A percentile compares a stretch with the other conserved stretches of the same genome.
Conservation (phyloP, 2,329 filamentous ascomycete genomes). For the Waltergamsia citrina region DNA sequence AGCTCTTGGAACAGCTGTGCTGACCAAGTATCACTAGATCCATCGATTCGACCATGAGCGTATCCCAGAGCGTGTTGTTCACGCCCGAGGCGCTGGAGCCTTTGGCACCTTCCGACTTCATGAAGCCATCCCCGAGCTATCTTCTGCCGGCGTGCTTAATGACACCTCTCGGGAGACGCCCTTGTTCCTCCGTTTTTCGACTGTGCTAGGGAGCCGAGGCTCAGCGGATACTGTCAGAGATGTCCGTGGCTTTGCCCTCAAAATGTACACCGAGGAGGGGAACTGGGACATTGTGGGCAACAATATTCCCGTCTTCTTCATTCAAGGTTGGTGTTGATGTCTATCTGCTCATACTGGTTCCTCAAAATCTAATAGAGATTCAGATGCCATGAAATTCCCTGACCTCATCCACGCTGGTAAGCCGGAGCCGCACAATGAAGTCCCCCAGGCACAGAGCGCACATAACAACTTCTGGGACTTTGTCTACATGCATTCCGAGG, state of each 20-base stretch:
- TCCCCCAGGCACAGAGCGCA: constrained; percentile 40
- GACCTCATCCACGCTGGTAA: constrained; percentile 56
- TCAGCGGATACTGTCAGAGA: constrained; percentile 78
- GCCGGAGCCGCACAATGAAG: constrained; percentile 60
- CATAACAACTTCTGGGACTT: constrained; percentile 59
- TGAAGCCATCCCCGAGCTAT: constrained; percentile 57
- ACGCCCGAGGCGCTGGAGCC: constrained; percentile 60
- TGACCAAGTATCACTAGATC: constrained; percentile 37
- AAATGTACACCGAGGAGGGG: constrained; percentile 61
- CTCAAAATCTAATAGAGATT: neutral
- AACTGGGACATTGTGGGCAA: constrained; percentile 62
- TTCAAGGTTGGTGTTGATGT: constrained; percentile 39
- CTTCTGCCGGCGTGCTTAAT: constrained; percentile 52
- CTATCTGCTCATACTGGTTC: neutral
- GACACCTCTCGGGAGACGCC: constrained; percentile 36
- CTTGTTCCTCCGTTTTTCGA: constrained; percentile 68
- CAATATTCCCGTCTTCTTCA: constrained; percentile 68
- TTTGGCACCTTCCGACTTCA: constrained; percentile 63
- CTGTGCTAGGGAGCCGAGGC: constrained; percentile 64
- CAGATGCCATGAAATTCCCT: constrained; percentile 63
- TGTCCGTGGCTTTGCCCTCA: constrained; percentile 67
- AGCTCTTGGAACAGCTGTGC: neutral
- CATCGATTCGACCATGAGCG: constrained; percentile 62
- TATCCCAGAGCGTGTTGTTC: constrained; percentile 50
- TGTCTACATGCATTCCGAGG: constrained; percentile 53